phyloP scores from a whole-genome alignment of 345 rosid species.

The Alliaria petiolata region DNA sequence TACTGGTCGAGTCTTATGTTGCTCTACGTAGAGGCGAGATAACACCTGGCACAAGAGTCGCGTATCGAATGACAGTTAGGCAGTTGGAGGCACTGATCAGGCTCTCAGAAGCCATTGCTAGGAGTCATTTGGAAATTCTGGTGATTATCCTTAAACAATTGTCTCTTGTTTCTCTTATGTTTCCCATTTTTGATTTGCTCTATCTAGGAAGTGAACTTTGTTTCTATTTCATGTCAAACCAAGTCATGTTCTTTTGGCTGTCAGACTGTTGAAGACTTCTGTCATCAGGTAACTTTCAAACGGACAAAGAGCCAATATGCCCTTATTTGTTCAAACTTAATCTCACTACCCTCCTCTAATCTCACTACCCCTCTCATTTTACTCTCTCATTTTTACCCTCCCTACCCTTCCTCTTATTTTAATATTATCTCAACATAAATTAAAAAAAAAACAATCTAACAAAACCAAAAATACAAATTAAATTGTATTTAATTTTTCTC shows the following conservation, averaged over 20 bases:
- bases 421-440: no score
- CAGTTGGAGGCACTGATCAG: slow-evolving; percentile 93
- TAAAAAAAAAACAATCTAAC: no score
- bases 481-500: no score
- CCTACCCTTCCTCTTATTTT: no score
- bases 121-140: slow-evolving; percentile 73
- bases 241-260: slow-evolving; percentile 70
- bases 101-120: slow-evolving; percentile 93
- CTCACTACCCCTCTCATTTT: no score
- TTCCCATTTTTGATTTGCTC: not conserved
- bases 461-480: no score
- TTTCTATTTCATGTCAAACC: slow-evolving; percentile 48
- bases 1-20: slow-evolving; percentile 86
- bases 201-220: not conserved
- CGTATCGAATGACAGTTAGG: slow-evolving; percentile 96
- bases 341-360: no score
- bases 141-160: slow-evolving; percentile 32
- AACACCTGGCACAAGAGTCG: slow-evolving; percentile 85
- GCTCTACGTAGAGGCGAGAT: slow-evolving; percentile 81
- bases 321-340: no score
- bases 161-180: not conserved
- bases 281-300: slow-evolving; percentile 56
- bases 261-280: slow-evolving; percentile 71
- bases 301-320: no score
- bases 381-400: no score